Evolutionary conservation across 495 filamentous ascomycete species (phyloP).

Genomic region (Beverwykella pulmonaria): DNA sequence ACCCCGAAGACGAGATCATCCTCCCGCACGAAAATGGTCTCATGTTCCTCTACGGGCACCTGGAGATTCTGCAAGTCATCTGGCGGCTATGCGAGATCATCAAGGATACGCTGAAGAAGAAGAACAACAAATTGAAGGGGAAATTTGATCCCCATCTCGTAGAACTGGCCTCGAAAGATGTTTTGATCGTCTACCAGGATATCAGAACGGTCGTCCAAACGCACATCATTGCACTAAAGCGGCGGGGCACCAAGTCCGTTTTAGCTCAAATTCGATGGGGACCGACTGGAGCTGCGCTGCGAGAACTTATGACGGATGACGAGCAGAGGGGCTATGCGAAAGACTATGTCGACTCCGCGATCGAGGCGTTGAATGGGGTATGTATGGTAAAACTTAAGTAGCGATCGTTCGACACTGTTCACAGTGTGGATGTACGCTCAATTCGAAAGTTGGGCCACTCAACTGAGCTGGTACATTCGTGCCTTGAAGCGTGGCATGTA

Average conservation of each 20-base stretch:
- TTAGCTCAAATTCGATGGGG: neutral
- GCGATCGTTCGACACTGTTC: neutral
- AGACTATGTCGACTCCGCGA: slow-evolving; percentile 20
- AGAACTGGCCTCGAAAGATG: neutral
- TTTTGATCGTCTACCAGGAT: neutral
- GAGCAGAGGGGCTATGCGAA: slow-evolving; percentile 6
- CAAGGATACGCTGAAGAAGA: neutral
- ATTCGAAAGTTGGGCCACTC: too few species aligned
- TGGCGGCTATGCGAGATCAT: neutral
- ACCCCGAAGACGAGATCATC: neutral
- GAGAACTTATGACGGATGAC: slow-evolving; percentile 5
- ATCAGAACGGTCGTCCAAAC: neutral
- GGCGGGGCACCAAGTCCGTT: neutral
- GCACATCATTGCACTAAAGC: neutral
- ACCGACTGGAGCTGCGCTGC: slow-evolving; percentile 12
- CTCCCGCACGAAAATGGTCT: slow-evolving; percentile 7
- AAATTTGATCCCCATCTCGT: neutral
- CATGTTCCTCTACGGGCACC: slow-evolving; percentile 7
- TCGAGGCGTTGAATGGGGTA: slow-evolving; percentile 21
- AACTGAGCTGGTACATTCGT: neutral
- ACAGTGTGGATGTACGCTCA: too few species aligned
- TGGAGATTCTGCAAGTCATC: slow-evolving; percentile 7
- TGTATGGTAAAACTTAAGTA: slow-evolving; percentile 23
- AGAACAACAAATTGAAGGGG: neutral
- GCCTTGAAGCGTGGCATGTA: neutral